Conservation (phyloP, 345 rosid species). For the Lepidium didymum region DNA sequence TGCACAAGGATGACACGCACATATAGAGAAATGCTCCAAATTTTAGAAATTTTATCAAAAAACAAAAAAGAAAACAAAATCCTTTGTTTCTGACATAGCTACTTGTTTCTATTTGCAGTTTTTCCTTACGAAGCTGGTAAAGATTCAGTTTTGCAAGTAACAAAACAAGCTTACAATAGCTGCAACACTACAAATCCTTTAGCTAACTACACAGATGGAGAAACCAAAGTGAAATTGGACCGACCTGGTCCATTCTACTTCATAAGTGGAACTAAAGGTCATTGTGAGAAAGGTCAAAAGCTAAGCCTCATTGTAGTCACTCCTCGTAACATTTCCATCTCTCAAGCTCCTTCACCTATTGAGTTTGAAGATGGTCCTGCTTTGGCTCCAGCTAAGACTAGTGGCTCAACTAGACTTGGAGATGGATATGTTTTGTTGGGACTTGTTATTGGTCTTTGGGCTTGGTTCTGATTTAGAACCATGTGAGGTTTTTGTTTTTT, state of each 20-base stretch:
- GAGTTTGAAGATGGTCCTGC: constrained; percentile 50
- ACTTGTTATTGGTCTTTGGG: constrained; percentile 23
- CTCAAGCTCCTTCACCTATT: constrained; percentile 77
- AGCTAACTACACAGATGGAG: constrained; percentile 55
- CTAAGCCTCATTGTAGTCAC: constrained; percentile 53
- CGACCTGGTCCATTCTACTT: constrained; percentile 63
- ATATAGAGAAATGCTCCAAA: no score
- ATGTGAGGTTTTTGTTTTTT: neutral
- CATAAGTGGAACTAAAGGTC: constrained; percentile 69
- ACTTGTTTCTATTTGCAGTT: neutral
- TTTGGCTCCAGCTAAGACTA: constrained; percentile 36
- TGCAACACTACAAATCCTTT: constrained; percentile 59
- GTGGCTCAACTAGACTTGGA: constrained; percentile 11
- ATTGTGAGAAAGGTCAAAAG: constrained; percentile 79
- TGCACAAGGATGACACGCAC: no score
- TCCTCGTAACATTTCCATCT: constrained; percentile 24
- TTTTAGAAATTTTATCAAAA: no score
- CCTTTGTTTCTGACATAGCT: constrained; percentile 4
- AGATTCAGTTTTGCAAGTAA: constrained; percentile 66
- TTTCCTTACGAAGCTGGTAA: constrained; percentile 17
- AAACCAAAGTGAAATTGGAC: constrained; percentile 55
- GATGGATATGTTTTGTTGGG: constrained; percentile 8
- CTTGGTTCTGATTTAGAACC: constrained; percentile 23
- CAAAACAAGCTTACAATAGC: constrained; percentile 42
- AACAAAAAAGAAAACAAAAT: no score